Percentiles rank a stretch among this genome's conserved stretches.
Evolutionary conservation across 2,329 filamentous ascomycete genomes (phyloP).

Genomic region (Fusarium irregulare): DNA sequence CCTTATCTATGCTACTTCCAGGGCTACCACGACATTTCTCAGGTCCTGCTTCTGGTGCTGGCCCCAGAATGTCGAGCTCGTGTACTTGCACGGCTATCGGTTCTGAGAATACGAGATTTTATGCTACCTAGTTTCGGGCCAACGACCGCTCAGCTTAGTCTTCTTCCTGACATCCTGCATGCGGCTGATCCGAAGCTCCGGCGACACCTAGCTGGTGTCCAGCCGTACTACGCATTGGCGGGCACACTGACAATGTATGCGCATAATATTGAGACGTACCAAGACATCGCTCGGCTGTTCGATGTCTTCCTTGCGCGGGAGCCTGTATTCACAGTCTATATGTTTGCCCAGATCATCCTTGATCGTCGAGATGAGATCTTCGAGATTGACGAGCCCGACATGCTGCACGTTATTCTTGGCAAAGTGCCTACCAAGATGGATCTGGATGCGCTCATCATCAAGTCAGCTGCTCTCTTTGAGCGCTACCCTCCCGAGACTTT

Average conservation of each 20-base stretch:
- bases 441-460: constrained; percentile 79
- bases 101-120: constrained; percentile 93
- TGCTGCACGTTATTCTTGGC: constrained; percentile 88
- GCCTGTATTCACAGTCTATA: constrained; percentile 88
- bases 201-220: constrained; percentile 78
- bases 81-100: constrained; percentile 82
- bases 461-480: constrained; percentile 72
- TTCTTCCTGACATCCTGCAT: constrained; percentile 85
- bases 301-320: constrained; percentile 90
- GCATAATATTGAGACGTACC: constrained; percentile 92
- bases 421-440: constrained; percentile 86
- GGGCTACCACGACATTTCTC: constrained; percentile 98
- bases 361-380: constrained; percentile 86
- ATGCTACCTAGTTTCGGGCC: constrained; percentile 91
- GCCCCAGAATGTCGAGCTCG: constrained; percentile 68
- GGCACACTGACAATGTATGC: constrained; percentile 96
- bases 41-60: constrained; percentile 91
- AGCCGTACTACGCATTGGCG: constrained; percentile 93
- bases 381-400: constrained; percentile 90
- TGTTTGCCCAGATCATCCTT: constrained; percentile 90
- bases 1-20: constrained; percentile 96
- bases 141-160: constrained; percentile 83
- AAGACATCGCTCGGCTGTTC: constrained; percentile 89
- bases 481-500: constrained; percentile 78
- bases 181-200: constrained; percentile 78